Evolutionary conservation across 192 early-diverging fungal genomes (phyloP).

Genomic region (Coemansia sp.): DNA sequence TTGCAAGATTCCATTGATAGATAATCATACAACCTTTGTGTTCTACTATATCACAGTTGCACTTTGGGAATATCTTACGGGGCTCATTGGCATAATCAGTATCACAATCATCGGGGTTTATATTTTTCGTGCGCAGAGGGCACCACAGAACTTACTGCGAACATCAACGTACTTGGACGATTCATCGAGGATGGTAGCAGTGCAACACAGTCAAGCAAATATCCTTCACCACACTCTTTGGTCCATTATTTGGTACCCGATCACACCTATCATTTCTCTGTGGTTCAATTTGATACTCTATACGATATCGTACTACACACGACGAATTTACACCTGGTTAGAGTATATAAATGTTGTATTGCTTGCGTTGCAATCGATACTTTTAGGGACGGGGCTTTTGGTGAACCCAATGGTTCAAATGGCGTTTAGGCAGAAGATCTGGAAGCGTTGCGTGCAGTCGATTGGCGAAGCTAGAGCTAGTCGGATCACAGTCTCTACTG

Average conservation of each 20-base stretch:
- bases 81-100: conserved; percentile 34
- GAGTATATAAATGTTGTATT: conserved; percentile 33
- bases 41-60: conserved; percentile 10
- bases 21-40: conserved; percentile 11
- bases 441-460: neutral
- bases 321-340: conserved; percentile 13
- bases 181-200: neutral
- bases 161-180: conserved; percentile 18
- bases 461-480: neutral
- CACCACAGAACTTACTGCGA: conserved; percentile 5
- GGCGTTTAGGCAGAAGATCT: neutral
- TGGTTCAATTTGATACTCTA: conserved; percentile 37
- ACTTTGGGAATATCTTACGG: conserved; percentile 33
- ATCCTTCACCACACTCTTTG: conserved; percentile 29
- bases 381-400: conserved; percentile 33
- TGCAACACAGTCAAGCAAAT: conserved; percentile 5
- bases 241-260: conserved; percentile 44
- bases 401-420: conserved; percentile 29
- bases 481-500: neutral
- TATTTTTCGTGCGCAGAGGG: conserved; percentile 23
- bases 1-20: conserved; percentile 7
- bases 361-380: conserved; percentile 35
- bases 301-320: conserved; percentile 26
- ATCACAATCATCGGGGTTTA: conserved; percentile 9
- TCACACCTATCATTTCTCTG: conserved; percentile 37